Evolutionary conservation across 2,329 filamentous ascomycete species (phyloP).

Genomic region (Diaporthe velutina): DNA sequence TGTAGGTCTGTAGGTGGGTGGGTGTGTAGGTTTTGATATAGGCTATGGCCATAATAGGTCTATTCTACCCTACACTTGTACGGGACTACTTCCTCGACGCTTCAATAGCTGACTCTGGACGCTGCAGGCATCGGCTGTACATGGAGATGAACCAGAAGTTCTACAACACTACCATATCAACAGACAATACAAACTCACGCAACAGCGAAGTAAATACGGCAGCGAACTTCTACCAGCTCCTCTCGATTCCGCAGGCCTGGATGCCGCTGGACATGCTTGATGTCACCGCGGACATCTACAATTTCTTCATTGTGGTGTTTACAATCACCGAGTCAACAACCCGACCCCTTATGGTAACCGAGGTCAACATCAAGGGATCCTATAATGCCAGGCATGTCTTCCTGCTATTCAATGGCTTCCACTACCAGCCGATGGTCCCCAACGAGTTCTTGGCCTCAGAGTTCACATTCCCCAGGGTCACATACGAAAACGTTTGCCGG

Average conservation of each 20-base stretch:
- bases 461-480: conserved; percentile 50
- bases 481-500: conserved; percentile 36
- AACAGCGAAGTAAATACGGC: neutral
- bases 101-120: no score
- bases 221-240: conserved; percentile 49
- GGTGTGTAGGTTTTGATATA: no score
- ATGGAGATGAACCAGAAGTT: conserved; percentile 44
- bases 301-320: conserved; percentile 50
- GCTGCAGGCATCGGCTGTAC: conserved; percentile 47
- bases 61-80: no score
- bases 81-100: no score
- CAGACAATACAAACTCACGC: neutral
- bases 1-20: no score
- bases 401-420: conserved; percentile 44
- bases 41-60: no score
- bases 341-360: conserved; percentile 41
- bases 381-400: conserved; percentile 52
- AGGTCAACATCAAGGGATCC: conserved; percentile 47
- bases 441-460: conserved; percentile 49
- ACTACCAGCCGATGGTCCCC: conserved; percentile 50
- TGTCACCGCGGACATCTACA: conserved; percentile 52
- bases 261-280: conserved; percentile 47
- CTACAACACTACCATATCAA: conserved; percentile 29
- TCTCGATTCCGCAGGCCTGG: conserved; percentile 49
- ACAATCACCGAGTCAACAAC: conserved; percentile 34